phyloP scores from a whole-genome alignment of 805 yeast genomes.

The Metschnikowia shivogae region DNA sequence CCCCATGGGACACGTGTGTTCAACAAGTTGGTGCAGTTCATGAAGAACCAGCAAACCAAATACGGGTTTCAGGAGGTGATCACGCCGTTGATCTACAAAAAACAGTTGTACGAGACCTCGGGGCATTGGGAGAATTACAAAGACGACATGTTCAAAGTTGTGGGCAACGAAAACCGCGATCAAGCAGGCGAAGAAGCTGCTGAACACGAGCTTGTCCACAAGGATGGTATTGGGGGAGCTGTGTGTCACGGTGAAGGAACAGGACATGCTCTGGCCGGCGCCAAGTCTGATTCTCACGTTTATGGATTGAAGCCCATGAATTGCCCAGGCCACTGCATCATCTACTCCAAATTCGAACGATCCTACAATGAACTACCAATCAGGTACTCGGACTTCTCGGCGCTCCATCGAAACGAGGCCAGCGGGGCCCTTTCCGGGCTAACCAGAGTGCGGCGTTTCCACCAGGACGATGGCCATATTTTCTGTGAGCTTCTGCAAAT shows the following conservation, averaged over 20 bases:
- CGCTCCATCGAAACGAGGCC: constrained; percentile 90
- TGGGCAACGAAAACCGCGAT: constrained; percentile 45
- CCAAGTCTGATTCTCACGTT: constrained; percentile 22
- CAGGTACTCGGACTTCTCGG: constrained; percentile 82
- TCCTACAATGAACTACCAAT: constrained; percentile 86
- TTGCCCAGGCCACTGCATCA: constrained; percentile 91
- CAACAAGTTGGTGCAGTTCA: constrained; percentile 72
- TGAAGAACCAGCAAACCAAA: constrained; percentile 76
- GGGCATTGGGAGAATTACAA: constrained; percentile 97
- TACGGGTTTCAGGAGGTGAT: constrained; percentile 90
- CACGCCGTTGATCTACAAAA: constrained; percentile 84
- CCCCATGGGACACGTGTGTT: constrained; percentile 91
- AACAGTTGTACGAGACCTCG: constrained; percentile 79
- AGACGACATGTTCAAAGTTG: constrained; percentile 90
- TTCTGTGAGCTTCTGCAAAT: constrained; percentile 83
- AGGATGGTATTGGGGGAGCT: not conserved
- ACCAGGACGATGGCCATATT: constrained; percentile 97
- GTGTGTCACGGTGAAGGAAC: not conserved
- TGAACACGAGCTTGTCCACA: not conserved
- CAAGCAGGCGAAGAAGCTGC: constrained; percentile 5
- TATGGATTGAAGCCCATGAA: constrained; percentile 94
- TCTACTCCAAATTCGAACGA: constrained; percentile 70
- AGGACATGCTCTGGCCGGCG: constrained; percentile 5
- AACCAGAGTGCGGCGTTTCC: constrained; percentile 90
- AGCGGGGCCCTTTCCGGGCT: constrained; percentile 91